Conservation (phyloP, 202 grass and related monocot species). For the Setaria italica region DNA sequence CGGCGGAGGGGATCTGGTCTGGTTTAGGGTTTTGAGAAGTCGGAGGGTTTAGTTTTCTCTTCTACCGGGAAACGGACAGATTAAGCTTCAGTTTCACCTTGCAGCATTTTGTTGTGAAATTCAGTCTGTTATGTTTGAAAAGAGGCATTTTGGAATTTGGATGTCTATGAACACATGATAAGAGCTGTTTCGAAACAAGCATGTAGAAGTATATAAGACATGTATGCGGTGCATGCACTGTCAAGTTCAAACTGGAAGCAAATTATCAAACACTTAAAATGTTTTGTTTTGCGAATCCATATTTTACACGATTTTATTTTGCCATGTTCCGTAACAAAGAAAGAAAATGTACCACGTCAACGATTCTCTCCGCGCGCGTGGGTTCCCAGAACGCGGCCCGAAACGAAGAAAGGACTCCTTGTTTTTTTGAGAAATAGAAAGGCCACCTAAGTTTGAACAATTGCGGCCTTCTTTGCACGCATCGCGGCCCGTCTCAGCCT, state of each 20-base stretch:
- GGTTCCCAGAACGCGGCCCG: not conserved
- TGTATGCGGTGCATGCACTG: not conserved
- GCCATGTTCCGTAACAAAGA: not conserved
- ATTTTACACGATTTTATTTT: not conserved
- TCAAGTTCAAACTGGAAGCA: not conserved
- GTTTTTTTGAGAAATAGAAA: too few relatives aligned
- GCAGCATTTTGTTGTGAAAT: not conserved
- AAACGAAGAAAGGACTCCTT: not conserved
- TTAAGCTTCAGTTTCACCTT: not conserved
- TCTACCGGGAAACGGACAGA: not conserved
- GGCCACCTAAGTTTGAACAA: not conserved
- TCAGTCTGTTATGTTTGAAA: not conserved
- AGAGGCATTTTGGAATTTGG: not conserved
- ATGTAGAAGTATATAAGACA: not conserved
- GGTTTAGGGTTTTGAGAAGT: slow-evolving; percentile 30
- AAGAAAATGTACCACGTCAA: too few relatives aligned
- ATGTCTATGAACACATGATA: too few relatives aligned
- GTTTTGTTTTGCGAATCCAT: not conserved
- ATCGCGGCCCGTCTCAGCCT: not conserved
- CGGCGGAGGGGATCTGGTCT: slow-evolving; percentile 23
- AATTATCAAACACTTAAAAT: not conserved
- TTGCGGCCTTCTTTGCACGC: too few relatives aligned
- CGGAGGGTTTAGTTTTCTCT: not conserved
- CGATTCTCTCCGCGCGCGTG: too few relatives aligned
- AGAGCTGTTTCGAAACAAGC: not conserved